Percentiles rank a stretch among this genome's conserved stretches.
These are phyloP conservation scores for Evansstolkia leycettana DNA, from an alignment of 495 filamentous ascomycete genomes.

Conservation along the genomic window DNA sequence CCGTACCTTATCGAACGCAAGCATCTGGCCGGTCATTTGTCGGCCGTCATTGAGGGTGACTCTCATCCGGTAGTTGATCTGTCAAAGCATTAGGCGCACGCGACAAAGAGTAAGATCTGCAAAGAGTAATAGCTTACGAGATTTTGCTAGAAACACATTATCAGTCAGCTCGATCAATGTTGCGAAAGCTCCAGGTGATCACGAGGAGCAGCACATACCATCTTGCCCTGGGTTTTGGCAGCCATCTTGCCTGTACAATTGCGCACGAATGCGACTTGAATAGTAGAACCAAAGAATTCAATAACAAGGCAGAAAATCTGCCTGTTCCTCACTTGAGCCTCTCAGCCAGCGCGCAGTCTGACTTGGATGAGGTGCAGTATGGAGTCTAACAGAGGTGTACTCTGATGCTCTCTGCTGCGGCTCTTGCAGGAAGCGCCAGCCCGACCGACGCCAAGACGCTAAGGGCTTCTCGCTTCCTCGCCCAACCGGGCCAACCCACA, in stretches of 20 bases:
- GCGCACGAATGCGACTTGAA: conserved; percentile 59
- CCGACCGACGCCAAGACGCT: conserved; percentile 21
- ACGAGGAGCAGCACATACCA: conserved; percentile 55
- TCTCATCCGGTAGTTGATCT: conserved; percentile 99
- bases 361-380: too few species aligned
- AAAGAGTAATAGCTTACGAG: conserved; percentile 55
- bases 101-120: neutral
- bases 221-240: conserved; percentile 92
- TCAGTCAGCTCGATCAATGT: conserved; percentile 60
- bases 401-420: conserved; percentile 7
- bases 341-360: neutral
- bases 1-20: conserved; percentile 90
- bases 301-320: neutral
- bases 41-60: conserved; percentile 91
- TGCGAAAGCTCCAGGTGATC: conserved; percentile 33
- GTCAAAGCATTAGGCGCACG: conserved; percentile 15
- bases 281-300: conserved; percentile 42
- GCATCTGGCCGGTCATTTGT: conserved; percentile 94
- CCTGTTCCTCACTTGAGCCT: neutral
- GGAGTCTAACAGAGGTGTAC: too few species aligned
- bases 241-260: conserved; percentile 55
- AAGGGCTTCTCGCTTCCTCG: conserved; percentile 32
- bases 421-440: conserved; percentile 12
- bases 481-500: too few species aligned
- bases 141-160: conserved; percentile 59